Base-by-base conservation (phyloP, 177 flowering plant genomes). In the Vitis hybrid region DNA sequence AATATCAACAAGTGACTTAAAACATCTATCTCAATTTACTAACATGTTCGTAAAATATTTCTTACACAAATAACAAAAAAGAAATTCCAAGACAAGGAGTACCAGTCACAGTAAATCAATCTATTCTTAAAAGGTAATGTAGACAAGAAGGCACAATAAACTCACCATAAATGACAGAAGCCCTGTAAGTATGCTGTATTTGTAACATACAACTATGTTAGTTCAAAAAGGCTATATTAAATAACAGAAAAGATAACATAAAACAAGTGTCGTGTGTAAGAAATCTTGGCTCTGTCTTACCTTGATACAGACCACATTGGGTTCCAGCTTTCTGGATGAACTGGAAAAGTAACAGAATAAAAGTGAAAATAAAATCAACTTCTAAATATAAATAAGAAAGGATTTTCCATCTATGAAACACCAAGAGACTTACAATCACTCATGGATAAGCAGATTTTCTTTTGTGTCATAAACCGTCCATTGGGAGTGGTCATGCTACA, bases 281-380 rank as follows among this genome's bases (percentile, higher is more conserved):
- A 46, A 41, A 62, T 48, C 55, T 8, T 52, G 11, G 27, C 15
- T 20, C 14, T 14, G n/a, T 30, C 70, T 18, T 74, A 94, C 98
- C 97, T 96, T 74, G 97, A 88, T 1, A 96, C 99, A 63, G 97
- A 90, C 98, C 99, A 93, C 97, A 96, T 93, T 18, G 99, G 99
- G 71, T 96, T 96, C 99, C 99, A 96, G 80, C 88, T 91, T 74
- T 96, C 97, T 13, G 99, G 98, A 79, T 96, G 99, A 87, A 90
- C 99, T 96, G 86, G 27, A 79, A 63, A 62, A 68, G 9, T 41
- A 20, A 50, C 74, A 63, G 54, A 20, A 58, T 7, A 10, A 63
- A 71, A 54, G n/a, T 11, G 18, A 58, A 32, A n/a, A 10, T 1
- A 17, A 67, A 64, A 20, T 50, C 17, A 70, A 17, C 11, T 51